Base-by-base conservation (phyloP, 179 eudicot genomes). In the Silene noctiflora region DNA sequence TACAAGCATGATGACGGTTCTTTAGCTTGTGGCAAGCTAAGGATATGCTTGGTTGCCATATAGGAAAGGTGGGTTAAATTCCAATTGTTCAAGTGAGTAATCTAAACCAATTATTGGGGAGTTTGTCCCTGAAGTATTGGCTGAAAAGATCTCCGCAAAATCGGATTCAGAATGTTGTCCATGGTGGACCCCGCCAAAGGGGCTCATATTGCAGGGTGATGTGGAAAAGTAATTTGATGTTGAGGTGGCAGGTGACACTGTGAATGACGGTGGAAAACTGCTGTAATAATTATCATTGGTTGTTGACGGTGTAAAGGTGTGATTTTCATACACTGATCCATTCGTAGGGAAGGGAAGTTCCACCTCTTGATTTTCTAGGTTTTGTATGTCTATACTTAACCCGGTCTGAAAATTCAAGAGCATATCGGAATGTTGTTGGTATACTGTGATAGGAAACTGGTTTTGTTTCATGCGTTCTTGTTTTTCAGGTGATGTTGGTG, bases 21-120 rank as follows among this genome's bases (percentile, higher is more conserved):
- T 67, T 73, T 73, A 63, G 51, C 75, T 69, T 76, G 69, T 62
- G 69, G 53, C 51, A 75, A 72, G 56, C 67, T 62, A 33, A 44
- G 85, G 87, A 67, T 86, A 83, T 67, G 86, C 79, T 14, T 81
- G 85, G 73, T 71, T 69, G 58, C 83, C 85, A 77, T 76, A 94
- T 31, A 86, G 85, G 78, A 88, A 88, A 75, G 72, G 68, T 27
- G 82, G 83, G 78, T 85, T 87, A 39, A 85, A 79, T 9, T 80
- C 85, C 33, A 73, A 72, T 3, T 75, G 84, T 33, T 88, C 88
- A 62, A 85, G 58, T 1, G 89, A 22, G 75, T 85, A 91, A 81
- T 88, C 91, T 78, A 86, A 76, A 68, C 81, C 90, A 20, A 83
- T 74, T 12, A 86, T 77, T 4, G 96, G 96, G 68, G 93, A 93